Percentiles rank a stretch among this genome's conserved stretches.
These are phyloP conservation scores for Penicillium nucicola DNA, from an alignment of 495 filamentous ascomycete species.

Conservation along the genomic window DNA sequence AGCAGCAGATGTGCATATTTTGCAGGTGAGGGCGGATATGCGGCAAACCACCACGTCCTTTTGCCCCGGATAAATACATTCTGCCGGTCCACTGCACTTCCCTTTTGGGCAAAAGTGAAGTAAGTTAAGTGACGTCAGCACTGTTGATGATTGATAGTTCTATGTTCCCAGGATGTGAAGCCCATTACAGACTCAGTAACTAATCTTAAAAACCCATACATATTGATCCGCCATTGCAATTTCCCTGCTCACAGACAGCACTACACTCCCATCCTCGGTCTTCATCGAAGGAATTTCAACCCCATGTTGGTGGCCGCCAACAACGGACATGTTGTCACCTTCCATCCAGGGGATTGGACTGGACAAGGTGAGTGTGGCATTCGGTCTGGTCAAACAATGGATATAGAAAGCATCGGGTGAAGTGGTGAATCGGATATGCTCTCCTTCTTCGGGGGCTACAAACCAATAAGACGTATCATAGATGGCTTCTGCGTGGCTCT, in stretches of 20 bases:
- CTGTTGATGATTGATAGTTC: no score
- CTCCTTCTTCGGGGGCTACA: constrained; percentile 44
- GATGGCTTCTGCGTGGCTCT: constrained; percentile 48
- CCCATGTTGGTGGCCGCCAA: constrained; percentile 40
- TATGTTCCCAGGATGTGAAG: no score
- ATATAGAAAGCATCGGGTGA: constrained; percentile 53
- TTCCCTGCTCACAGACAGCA: constrained; percentile 22
- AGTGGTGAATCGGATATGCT: constrained; percentile 48
- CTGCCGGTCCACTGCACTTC: no score
- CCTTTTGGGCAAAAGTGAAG: no score
- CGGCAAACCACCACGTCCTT: no score
- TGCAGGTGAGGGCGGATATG: no score
- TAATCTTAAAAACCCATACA: constrained; percentile 52
- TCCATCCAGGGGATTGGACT: constrained; percentile 42
- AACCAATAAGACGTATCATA: constrained; percentile 59
- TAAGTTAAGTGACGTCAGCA: no score
- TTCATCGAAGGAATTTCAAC: constrained; percentile 15
- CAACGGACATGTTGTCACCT: constrained; percentile 43
- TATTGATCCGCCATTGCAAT: constrained; percentile 38
- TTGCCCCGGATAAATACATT: no score
- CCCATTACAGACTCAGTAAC: constrained; percentile 27
- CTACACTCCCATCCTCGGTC: constrained; percentile 21
- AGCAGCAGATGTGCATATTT: no score
- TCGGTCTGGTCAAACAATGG: constrained; percentile 40
- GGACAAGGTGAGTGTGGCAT: constrained; percentile 32